phyloP scores from a whole-genome alignment of 129 eudicot genomes.

The Escallonia herrerae region DNA sequence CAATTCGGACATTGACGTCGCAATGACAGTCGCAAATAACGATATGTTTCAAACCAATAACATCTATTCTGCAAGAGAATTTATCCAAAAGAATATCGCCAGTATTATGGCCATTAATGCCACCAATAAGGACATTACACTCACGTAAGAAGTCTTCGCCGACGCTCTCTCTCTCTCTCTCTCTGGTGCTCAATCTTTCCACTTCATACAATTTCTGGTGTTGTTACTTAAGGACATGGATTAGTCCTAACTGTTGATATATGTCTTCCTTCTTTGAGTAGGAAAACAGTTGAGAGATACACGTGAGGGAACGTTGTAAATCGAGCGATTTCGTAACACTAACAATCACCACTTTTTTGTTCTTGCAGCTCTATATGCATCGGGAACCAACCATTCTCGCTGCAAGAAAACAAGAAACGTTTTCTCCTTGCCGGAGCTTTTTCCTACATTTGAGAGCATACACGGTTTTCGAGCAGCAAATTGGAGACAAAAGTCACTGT shows the following conservation, averaged over 20 bases:
- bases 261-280: no score
- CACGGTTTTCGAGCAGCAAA: not conserved
- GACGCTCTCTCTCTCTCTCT: no score
- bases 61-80: not conserved
- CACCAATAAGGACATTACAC: slow-evolving; percentile 4
- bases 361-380: slow-evolving; percentile 9
- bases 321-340: no score
- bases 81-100: slow-evolving; percentile 1
- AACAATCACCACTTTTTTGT: no score
- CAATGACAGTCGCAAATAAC: not conserved
- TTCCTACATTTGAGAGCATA: not conserved
- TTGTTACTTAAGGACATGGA: no score
- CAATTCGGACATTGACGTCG: not conserved
- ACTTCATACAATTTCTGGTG: no score
- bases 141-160: not conserved
- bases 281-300: no score
- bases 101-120: not conserved
- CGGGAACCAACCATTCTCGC: not conserved
- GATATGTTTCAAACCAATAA: not conserved
- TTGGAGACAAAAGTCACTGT: not conserved
- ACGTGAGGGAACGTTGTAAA: no score
- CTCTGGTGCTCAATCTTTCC: no score
- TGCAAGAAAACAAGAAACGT: not conserved
- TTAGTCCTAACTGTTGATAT: no score
- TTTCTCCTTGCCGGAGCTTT: not conserved